Conservation (phyloP, 805 yeast species). For the Debaryomyces maramus region DNA sequence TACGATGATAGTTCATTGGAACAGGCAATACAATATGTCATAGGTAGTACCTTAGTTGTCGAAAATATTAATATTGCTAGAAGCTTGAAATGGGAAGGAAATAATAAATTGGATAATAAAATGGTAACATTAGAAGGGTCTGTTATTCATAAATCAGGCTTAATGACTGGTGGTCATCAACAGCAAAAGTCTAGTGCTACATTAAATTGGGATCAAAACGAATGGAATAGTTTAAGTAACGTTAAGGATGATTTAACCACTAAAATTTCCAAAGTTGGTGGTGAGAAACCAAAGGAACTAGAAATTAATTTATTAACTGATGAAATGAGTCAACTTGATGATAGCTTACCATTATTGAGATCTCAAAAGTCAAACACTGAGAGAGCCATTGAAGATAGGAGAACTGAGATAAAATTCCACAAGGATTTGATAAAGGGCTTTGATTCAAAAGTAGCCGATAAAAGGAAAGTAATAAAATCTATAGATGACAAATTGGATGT, state of each 20-base stretch:
- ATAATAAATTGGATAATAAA: conserved; percentile 51
- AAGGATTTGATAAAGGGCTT: conserved; percentile 21
- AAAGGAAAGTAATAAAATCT: conserved; percentile 14
- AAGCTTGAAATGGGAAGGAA: conserved; percentile 64
- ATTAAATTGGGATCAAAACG: conserved; percentile 71
- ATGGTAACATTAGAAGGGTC: conserved; percentile 83
- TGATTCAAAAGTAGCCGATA: conserved; percentile 16
- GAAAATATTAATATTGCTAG: conserved; percentile 70
- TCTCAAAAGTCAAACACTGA: conserved; percentile 44
- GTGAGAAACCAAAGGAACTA: conserved; percentile 51
- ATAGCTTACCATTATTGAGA: conserved; percentile 44
- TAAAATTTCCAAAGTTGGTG: conserved; percentile 51
- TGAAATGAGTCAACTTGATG: conserved; percentile 40
- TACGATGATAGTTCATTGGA: conserved; percentile 64
- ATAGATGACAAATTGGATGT: conserved; percentile 22
- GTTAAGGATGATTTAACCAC: conserved; percentile 51
- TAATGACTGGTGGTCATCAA: conserved; percentile 88
- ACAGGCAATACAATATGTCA: conserved; percentile 74
- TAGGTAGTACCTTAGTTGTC: conserved; percentile 78
- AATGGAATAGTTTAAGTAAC: conserved; percentile 52
- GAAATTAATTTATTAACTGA: conserved; percentile 57
- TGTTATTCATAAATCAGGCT: conserved; percentile 77
- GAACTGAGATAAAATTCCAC: conserved; percentile 55
- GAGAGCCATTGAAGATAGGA: conserved; percentile 45
- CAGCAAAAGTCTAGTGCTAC: conserved; percentile 39